Base-by-base conservation (phyloP, 495 filamentous ascomycete genomes). In the Aspergillus egyptiacus region DNA sequence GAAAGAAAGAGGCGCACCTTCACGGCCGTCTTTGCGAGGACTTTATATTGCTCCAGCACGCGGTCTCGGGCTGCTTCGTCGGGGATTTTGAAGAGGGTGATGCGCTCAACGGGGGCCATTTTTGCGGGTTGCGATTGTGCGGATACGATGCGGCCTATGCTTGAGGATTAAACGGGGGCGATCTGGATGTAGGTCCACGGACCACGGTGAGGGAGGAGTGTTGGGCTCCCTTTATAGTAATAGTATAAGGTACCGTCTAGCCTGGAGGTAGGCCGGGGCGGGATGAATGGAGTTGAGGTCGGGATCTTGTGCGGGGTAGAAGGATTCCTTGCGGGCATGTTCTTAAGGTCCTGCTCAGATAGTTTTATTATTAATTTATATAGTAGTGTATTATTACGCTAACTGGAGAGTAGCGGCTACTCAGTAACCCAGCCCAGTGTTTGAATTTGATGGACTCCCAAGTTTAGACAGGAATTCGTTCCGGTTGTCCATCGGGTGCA, bases 21-120 rank as follows among this genome's bases (percentile, higher is more conserved):
- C 11, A 68, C 57, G 13, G 78, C 75, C 1, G 73, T 74, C 58
- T 70, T 67, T n/a, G 63, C 63, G 6, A 81, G 55, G 2, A 69
- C 63, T 48, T 73, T 69, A 60, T 79, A 82, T 40, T 71, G 66
- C 40, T 70, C 68, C 11, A 79, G 50, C 11, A 79, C 47, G 24
- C 61, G 62, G 40, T 70, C 52, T 14, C 68, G 63, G 58, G 73
- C 67, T 18, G 59, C 66, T 20, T 72, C 65, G 36, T 74, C 69
- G 59, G 74, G 71, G 61, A 82, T 66, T 51, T 80, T 82, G 77
- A 82, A 82, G 47, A 79, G 67, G 45, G 78, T 81, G 48, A 80
- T 70, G 49, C 78, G 75, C 49, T 77, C 64, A 63, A 80, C 73
- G 30, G 67, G 67, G 36, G 69, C 67, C 65, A 74, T 73, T 42